A percentile compares a stretch with the other conserved stretches of the same genome.
phyloP scores from a whole-genome alignment of 1,139 yeast species.

The Protomyces macrosporus region DNA sequence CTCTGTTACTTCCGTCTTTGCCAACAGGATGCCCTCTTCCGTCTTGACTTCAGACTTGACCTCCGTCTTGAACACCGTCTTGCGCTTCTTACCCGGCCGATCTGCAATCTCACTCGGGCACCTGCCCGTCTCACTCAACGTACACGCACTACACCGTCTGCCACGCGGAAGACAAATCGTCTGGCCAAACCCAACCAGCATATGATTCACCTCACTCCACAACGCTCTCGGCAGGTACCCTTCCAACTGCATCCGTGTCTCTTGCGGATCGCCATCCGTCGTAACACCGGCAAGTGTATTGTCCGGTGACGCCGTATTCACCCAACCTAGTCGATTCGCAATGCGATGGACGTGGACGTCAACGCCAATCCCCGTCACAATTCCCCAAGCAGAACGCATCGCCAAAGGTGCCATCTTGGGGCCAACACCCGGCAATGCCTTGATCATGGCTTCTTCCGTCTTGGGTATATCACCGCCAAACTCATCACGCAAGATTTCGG shows the following conservation, averaged over 20 bases:
- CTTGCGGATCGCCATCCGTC: conserved; percentile 30
- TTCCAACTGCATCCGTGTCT: conserved; percentile 63
- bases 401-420: conserved; percentile 89
- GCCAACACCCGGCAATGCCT: conserved; percentile 82
- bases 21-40: background rate
- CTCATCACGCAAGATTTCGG: conserved; percentile 49
- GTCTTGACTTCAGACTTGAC: background rate
- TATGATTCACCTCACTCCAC: conserved; percentile 76
- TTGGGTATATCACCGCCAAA: conserved; percentile 59
- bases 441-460: conserved; percentile 54
- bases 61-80: background rate
- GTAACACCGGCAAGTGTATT: background rate
- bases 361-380: conserved; percentile 77
- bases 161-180: conserved; percentile 72
- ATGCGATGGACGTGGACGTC: conserved; percentile 87
- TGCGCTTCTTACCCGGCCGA: conserved; percentile 1
- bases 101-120: conserved; percentile 20
- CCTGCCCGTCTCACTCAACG: conserved; percentile 38
- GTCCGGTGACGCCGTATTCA: conserved; percentile 56
- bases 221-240: conserved; percentile 65
- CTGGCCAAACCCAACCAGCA: conserved; percentile 42
- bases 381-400: conserved; percentile 74
- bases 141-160: conserved; percentile 69
- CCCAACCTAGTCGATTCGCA: conserved; percentile 57
- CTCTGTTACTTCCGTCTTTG: background rate